These are phyloP conservation scores for Kodamaea kakaduensis DNA, from an alignment of 805 yeast species.

Conservation along the genomic window DNA sequence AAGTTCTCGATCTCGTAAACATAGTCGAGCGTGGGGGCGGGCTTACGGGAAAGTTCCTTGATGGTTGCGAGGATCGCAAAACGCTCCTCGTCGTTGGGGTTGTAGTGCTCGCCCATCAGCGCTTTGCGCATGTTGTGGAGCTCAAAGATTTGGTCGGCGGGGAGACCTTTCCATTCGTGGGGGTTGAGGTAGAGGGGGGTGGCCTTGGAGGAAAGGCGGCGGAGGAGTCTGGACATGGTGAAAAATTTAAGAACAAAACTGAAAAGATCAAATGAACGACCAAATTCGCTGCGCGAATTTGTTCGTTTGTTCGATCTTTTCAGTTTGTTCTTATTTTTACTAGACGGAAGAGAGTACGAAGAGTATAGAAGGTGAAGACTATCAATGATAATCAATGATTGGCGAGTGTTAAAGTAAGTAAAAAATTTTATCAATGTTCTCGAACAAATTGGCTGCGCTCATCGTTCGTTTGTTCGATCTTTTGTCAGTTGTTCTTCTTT, in stretches of 20 bases:
- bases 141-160: constrained; percentile 57
- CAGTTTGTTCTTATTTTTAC: no score
- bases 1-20: constrained; percentile 41
- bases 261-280: no score
- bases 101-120: constrained; percentile 49
- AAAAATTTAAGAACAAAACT: constrained; percentile 1
- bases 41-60: constrained; percentile 23
- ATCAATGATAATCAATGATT: no score
- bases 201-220: constrained; percentile 11
- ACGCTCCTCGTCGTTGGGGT: constrained; percentile 63
- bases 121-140: constrained; percentile 58
- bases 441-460: no score
- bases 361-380: no score
- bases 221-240: constrained; percentile 1
- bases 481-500: no score
- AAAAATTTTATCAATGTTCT: no score
- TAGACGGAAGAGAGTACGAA: no score
- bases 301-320: no score
- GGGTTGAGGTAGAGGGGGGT: constrained; percentile 53
- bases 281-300: neutral
- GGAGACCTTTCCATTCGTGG: constrained; percentile 64
- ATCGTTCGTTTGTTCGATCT: no score
- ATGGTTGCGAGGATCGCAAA: constrained; percentile 49
- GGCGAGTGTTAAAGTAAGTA: no score
- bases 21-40: constrained; percentile 35